Base-by-base conservation (phyloP, 768 basidiomycete species). In the Megacollybia marginata region DNA sequence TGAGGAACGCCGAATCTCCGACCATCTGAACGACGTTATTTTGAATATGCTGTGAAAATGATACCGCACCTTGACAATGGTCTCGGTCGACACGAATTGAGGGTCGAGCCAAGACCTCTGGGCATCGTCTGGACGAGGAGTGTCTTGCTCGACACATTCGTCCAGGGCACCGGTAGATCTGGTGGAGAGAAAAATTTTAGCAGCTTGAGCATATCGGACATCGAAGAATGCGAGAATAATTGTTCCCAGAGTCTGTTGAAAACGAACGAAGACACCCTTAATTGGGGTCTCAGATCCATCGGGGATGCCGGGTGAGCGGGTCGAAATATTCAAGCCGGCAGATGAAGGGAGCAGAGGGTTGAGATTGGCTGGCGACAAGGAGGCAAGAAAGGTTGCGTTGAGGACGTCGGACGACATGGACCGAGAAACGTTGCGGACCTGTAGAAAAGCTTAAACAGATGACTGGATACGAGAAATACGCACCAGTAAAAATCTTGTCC, bases 211-310 rank as follows among this genome's bases (percentile, higher is more conserved):
- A 45, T 81, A 67, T 46, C 82, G 74, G 42, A 75, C 60, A 54
- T 87, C 82, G 62, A 74, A 78, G 54, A 85, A 85, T 7, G 80
- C 75, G 16, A 83, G 53, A 52, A 84, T 69, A 42, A 85, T 65
- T 40, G 77, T 64, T 7, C 82, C 82, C 34, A 76, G 68, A 9
- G 69, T 68, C 45, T 69, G 66, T 46, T 75, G 75, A 53, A 72
- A 73, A 33, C 74, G 73, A 33, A 73, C 71, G 54, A 77, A 78
- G 46, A 85, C 72, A 9, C 79, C 80, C 58, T 82, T 80, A 50
- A 85, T 72, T 15, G 62, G 59, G 46, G 23, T 16, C 18, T 44
- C 54, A 52, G 33, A 16, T 49, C 52, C n/a, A n/a, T 48, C n/a
- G 36, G 10, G 15, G 5, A 23, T 16, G 44, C n/a, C 44, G 9